Base-by-base conservation (phyloP, 2,329 filamentous ascomycete species). In the Penicillium expansum region DNA sequence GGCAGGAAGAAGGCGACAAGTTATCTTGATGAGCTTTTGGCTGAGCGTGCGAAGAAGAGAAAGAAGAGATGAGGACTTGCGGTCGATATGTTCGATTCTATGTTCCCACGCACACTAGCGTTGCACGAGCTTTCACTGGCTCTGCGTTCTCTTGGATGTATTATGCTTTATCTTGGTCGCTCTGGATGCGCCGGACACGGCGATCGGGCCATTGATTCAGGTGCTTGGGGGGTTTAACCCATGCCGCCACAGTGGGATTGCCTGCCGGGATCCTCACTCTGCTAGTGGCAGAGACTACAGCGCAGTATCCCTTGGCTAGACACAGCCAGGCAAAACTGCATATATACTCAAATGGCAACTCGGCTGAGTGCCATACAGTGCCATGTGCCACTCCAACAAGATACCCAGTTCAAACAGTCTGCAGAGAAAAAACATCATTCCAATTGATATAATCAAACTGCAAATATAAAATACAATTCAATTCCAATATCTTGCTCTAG, bases 21-120 rank as follows among this genome's bases (percentile, higher is more conserved):
- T 58, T 85, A 81, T 63, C 71, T 86, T 24, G 83, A 86, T 67
- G 80, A 85, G 61, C 68, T 85, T 16, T 63, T 78, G 47, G 71
- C 71, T n/a, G 66, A 74, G 47, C 62, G 74, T 54, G 76, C 77
- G 8, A 80, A 77, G 61, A 84, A 83, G 72, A 80, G 80, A 66
- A 79, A 77, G 62, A 77, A 76, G 67, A 73, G 68, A 55, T 73
- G 69, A 69, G 63, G 47, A 9, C 24, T 4, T 27, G 32, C 7
- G 20, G 33, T 10, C 10, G 52, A 24, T 48, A 24, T 37, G 49
- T 45, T 49, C 41, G 29, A 49, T 37, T 55, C 18, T 32, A 43
- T 49, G 10, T 48, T 44, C 1, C 18, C 35, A 22, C 22, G 38
- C 47, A 48, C 32, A 39, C 18, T 27, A 27, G 18, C 48, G 22